phyloP scores from a whole-genome alignment of 331 rosid species.

The Cydonia oblonga region DNA sequence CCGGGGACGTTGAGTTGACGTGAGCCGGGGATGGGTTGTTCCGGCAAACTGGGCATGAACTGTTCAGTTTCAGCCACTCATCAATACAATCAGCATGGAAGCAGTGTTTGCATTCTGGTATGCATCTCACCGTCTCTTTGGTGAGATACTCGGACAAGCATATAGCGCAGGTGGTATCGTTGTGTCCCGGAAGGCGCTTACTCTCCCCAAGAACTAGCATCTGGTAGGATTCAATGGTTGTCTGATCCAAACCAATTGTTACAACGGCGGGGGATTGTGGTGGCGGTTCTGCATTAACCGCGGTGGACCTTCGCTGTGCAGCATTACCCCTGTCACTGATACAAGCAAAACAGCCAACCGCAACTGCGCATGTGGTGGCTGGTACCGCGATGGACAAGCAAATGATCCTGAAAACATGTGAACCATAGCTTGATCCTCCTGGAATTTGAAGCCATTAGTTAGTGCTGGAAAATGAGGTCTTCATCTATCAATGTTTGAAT shows the following conservation, averaged over 20 bases:
- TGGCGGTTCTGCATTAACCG: conserved; percentile 8
- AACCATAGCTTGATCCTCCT: no score
- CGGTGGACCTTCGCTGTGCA: conserved; percentile 14
- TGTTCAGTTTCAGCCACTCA: conserved; percentile 59
- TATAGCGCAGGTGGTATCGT: conserved; percentile 48
- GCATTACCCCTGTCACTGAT: conserved; percentile 12
- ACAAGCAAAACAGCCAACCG: conserved; percentile 41
- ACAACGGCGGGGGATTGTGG: conserved; percentile 13
- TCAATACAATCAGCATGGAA: conserved; percentile 73
- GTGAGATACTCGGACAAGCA: conserved; percentile 55
- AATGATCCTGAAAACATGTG: no score
- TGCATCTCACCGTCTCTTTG: conserved; percentile 55
- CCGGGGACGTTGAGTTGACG: no score
- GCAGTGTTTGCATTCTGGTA: conserved; percentile 75
- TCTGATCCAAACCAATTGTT: conserved; percentile 31
- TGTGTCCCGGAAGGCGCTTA: conserved; percentile 50
- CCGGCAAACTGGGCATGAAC: conserved; percentile 63
- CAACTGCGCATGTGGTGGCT: conserved; percentile 19
- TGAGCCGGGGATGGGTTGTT: conserved; percentile 42
- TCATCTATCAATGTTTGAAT: no score
- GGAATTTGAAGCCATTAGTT: no score
- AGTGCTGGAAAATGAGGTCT: no score
- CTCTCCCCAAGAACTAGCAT: conserved; percentile 69
- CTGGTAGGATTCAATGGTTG: conserved; percentile 58
- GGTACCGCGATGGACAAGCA: conserved; percentile 37